phyloP scores from a whole-genome alignment of 768 basidiomycete genomes.

The Candolleomyces efflorescens region DNA sequence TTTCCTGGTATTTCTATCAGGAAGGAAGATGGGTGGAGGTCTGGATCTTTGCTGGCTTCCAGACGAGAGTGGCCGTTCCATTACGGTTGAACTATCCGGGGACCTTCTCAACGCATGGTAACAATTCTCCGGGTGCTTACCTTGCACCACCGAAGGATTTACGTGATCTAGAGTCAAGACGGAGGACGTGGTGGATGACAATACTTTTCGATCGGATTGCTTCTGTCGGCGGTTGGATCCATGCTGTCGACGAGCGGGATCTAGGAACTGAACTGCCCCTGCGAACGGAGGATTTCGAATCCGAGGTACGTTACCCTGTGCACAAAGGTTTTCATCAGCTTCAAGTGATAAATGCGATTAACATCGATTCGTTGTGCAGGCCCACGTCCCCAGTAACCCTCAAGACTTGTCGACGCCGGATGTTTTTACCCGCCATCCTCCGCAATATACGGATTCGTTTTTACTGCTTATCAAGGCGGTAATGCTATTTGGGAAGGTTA shows the following conservation, averaged over 20 bases:
- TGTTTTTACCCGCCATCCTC: slow-evolving; percentile 66
- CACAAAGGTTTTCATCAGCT: not conserved
- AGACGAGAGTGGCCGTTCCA: slow-evolving; percentile 77
- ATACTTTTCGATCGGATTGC: slow-evolving; percentile 82
- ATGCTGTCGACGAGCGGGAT: slow-evolving; percentile 79
- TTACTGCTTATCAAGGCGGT: slow-evolving; percentile 76
- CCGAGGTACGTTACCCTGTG: slow-evolving; percentile 44
- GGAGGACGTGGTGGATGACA: slow-evolving; percentile 91
- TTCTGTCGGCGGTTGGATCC: slow-evolving; percentile 81
- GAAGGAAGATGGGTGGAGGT: slow-evolving; percentile 90
- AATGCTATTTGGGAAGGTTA: slow-evolving; percentile 83
- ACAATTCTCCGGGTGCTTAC: slow-evolving; percentile 72
- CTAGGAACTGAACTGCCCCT: slow-evolving; percentile 82
- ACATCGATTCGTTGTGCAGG: slow-evolving; percentile 29
- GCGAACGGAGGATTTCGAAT: slow-evolving; percentile 70
- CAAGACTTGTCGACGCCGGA: slow-evolving; percentile 63
- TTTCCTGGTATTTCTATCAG: slow-evolving; percentile 90
- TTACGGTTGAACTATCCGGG: slow-evolving; percentile 84
- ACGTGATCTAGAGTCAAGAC: slow-evolving; percentile 70
- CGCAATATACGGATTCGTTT: slow-evolving; percentile 79
- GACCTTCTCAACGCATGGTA: slow-evolving; percentile 67
- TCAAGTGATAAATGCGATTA: not conserved
- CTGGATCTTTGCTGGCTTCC: slow-evolving; percentile 87
- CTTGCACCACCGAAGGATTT: slow-evolving; percentile 74
- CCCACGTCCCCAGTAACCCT: slow-evolving; percentile 64